Evolutionary conservation across 2,329 filamentous ascomycete species (phyloP), one percentile per base, ranked within the genome.

Genomic region (Fusarium illudens): DNA sequence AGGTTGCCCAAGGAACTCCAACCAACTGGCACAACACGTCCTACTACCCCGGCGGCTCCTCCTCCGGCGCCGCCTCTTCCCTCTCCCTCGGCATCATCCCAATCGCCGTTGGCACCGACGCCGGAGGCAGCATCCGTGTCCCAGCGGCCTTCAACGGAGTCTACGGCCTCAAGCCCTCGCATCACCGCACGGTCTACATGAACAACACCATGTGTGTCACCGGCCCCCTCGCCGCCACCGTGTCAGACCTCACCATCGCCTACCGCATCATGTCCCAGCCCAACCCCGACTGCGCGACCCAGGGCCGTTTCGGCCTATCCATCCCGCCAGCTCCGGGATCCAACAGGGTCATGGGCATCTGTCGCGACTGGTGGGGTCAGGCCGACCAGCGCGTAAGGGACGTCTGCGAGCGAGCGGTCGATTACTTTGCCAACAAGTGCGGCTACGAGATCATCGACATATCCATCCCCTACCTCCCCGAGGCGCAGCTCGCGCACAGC

Each of bases 11-110:
- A 75, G 92, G 92, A 34, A 93, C 92, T 0, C 91, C 93, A 0
- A 83, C 87, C 17, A 96, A 96, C 78, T 93, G 92, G 68, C 87
- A 92, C 77, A 94, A 95, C 78, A 82, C 84, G 17, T 78, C 83
- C 4, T 96, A 94, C 82, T 96, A 94, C 76, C 89, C 91, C 5
- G 93, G 93, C 49, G 93, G 93, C 27, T 94, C 92, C 0, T 94
- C 92, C 0, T 92, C 92, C 3, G 93, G 93, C 3, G 90, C 87
- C 4, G 92, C 85, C 0, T 95, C 93, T 55, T 86, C 89, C 12
- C 84, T 94, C 25, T 85, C 86, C 19, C 86, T 87, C 8, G 92
- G 92, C 2, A 79, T 96, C 22, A 84, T 94, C 3, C 92, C 92
- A n/a, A 88, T 93, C 64, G 86, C 88, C 1, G 82, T 94, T 25